These are phyloP conservation scores for Physaria fendleri DNA, from an alignment of 345 rosid species.

Conservation along the genomic window DNA sequence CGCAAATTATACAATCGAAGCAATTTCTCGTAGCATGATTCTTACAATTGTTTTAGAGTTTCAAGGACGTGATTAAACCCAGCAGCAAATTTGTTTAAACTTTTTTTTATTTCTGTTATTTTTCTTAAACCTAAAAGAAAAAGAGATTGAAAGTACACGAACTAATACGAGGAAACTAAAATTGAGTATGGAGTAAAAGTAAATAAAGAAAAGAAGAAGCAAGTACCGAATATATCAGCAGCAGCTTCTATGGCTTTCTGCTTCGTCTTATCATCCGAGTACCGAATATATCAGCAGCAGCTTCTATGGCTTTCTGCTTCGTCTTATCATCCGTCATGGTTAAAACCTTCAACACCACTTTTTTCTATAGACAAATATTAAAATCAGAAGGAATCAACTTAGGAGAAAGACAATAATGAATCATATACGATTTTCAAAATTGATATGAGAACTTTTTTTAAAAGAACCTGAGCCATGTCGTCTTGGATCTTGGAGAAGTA, in stretches of 20 bases:
- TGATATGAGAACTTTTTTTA: not conserved
- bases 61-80: too few relatives aligned
- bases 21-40: too few relatives aligned
- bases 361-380: constrained; percentile 37
- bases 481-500: constrained; percentile 9
- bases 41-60: too few relatives aligned
- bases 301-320: constrained; percentile 86
- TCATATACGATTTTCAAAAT: not conserved
- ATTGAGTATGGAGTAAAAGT: not conserved
- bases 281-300: constrained; percentile 87
- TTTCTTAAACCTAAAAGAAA: not conserved
- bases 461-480: constrained; percentile 57
- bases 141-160: not conserved
- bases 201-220: not conserved
- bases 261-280: too few relatives aligned
- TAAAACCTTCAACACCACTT: constrained; percentile 72
- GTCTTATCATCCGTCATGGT: constrained; percentile 93
- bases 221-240: too few relatives aligned
- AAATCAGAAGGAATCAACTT: not conserved
- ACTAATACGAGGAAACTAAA: not conserved
- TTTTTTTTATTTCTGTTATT: not conserved
- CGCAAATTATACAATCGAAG: not conserved
- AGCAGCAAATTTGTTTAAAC: not conserved
- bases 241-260: too few relatives aligned
- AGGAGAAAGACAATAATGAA: not conserved